These are phyloP conservation scores for Xylariaceae sp. DNA, from an alignment of 2,329 filamentous ascomycete species.

Conservation along the genomic window DNA sequence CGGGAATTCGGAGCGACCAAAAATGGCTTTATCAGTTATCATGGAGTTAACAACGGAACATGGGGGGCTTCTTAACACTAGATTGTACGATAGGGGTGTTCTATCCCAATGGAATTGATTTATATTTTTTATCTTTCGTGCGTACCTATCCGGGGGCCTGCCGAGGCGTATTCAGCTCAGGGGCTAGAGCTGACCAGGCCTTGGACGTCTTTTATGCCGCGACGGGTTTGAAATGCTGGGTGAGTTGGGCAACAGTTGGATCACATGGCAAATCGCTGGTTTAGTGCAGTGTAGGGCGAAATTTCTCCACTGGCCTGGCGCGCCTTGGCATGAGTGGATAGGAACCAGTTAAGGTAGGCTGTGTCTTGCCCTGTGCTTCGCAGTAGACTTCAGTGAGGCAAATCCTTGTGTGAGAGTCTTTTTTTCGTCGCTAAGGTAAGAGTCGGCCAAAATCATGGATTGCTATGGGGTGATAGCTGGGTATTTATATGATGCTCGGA, in stretches of 20 bases:
- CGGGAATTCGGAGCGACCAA: constrained; percentile 19
- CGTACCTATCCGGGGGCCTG: neutral
- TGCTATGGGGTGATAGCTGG: no score
- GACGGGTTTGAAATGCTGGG: constrained; percentile 8
- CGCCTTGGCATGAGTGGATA: neutral
- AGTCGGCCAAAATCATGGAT: no score
- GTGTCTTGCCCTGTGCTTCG: no score
- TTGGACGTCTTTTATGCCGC: constrained; percentile 14
- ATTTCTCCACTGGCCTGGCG: constrained; percentile 3
- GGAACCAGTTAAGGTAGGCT: no score
- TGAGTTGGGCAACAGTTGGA: constrained; percentile 23
- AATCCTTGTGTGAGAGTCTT: no score
- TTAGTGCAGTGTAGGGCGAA: constrained; percentile 2
- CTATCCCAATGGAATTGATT: constrained; percentile 15
- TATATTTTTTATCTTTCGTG: neutral
- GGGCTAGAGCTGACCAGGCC: constrained; percentile 5
- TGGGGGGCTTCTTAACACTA: constrained; percentile 3
- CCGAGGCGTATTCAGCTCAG: neutral
- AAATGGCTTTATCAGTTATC: constrained; percentile 9
- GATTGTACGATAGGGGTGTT: constrained; percentile 19
- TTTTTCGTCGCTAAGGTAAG: no score
- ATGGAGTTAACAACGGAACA: constrained; percentile 14
- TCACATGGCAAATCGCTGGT: constrained; percentile 6
- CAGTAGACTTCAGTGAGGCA: no score
- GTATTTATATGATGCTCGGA: no score